phyloP scores from a whole-genome alignment of 1,284 basidiomycete genomes.

The Cutaneotrichosporon arboriforme region DNA sequence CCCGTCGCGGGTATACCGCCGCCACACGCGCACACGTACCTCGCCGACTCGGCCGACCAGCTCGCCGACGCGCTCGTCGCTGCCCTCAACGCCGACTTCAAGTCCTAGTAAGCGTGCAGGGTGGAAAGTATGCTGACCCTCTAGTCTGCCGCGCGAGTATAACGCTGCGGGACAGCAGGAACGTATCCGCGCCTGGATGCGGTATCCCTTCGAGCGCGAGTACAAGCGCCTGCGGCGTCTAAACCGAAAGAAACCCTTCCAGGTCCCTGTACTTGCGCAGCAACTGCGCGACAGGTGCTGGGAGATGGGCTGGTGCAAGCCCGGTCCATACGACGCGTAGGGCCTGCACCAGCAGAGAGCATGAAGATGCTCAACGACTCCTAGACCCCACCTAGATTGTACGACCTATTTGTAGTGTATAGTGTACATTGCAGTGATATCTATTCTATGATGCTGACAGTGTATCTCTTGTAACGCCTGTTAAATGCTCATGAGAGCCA shows the following conservation, averaged over 20 bases:
- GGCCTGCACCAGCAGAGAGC: neutral
- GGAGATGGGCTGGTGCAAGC: neutral
- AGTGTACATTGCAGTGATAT: neutral
- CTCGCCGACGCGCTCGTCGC: neutral
- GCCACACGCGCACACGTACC: neutral
- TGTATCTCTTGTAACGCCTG: no score
- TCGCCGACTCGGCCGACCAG: neutral
- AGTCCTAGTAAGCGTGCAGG: neutral
- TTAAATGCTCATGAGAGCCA: conserved; percentile 10
- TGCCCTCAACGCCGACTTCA: neutral
- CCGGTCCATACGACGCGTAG: neutral
- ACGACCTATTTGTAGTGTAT: neutral
- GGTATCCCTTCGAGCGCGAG: neutral
- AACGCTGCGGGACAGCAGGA: neutral
- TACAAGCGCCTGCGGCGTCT: neutral
- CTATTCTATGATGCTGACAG: neutral
- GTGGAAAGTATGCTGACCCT: neutral
- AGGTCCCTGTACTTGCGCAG: neutral
- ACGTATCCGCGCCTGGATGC: neutral
- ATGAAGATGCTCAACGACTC: no score
- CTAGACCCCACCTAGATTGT: no score
- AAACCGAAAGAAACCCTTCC: neutral
- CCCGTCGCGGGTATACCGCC: neutral
- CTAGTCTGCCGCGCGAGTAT: neutral
- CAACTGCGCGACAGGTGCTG: neutral